A percentile compares a stretch with the other conserved stretches of the same genome.
These are phyloP conservation scores for Paspalum notatum DNA, from an alignment of 176 grass and related monocot species.

Conservation along the genomic window DNA sequence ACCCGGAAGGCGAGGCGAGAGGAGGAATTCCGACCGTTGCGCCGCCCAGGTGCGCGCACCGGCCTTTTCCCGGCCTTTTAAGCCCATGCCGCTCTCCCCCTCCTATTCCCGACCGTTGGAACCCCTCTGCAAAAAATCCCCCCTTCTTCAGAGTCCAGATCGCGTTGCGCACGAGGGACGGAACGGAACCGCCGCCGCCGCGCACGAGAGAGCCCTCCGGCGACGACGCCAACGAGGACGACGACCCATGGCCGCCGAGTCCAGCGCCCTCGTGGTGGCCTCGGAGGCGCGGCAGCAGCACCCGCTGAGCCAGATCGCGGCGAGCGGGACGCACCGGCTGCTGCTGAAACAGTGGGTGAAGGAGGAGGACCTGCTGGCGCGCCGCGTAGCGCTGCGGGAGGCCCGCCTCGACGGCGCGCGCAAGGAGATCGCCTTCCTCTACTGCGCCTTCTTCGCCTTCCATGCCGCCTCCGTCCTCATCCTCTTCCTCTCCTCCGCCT, in stretches of 20 bases:
- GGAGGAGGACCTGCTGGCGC: slow-evolving; percentile 78
- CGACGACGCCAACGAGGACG: neutral
- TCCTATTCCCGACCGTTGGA: slow-evolving; percentile 29
- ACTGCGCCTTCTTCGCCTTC: slow-evolving; percentile 84
- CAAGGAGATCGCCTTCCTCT: slow-evolving; percentile 78
- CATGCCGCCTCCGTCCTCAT: slow-evolving; percentile 72
- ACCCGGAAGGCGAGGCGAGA: neutral
- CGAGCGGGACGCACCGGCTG: slow-evolving; percentile 77
- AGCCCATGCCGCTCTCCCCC: neutral
- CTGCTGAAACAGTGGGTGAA: slow-evolving; percentile 94
- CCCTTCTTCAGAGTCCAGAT: no score
- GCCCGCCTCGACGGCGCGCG: slow-evolving; percentile 65
- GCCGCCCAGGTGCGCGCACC: neutral
- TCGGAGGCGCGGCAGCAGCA: slow-evolving; percentile 22
- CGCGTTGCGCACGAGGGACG: neutral
- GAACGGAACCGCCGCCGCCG: neutral
- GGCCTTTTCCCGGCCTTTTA: neutral
- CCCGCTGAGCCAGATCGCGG: slow-evolving; percentile 82
- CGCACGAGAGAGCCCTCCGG: neutral
- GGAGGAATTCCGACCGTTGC: slow-evolving; percentile 23
- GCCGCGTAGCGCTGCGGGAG: slow-evolving; percentile 82
- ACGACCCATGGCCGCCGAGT: slow-evolving; percentile 18
- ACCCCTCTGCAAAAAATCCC: neutral
- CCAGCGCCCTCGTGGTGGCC: neutral
- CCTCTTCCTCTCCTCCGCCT: slow-evolving; percentile 57